These are phyloP conservation scores for Penicillium fuscoglaucum DNA, from an alignment of 2,329 filamentous ascomycete genomes.

Conservation along the genomic window DNA sequence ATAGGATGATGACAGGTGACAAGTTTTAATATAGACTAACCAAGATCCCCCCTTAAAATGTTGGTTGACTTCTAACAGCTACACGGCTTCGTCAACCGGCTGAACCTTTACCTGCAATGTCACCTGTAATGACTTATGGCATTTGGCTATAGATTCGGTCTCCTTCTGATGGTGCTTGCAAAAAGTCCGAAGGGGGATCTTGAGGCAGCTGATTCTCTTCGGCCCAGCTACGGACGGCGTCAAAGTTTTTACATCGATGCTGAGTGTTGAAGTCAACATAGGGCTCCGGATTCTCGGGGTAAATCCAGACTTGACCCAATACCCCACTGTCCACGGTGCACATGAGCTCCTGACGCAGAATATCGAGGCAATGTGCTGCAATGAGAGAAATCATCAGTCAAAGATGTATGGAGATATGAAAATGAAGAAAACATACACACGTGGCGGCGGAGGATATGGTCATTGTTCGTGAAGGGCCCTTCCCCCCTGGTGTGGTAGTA, in stretches of 20 bases:
- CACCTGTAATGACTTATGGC: slow-evolving; percentile 12
- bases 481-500: slow-evolving; percentile 55
- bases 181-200: slow-evolving; percentile 44
- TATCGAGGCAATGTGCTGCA: slow-evolving; percentile 60
- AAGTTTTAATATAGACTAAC: too few relatives aligned
- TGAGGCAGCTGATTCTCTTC: slow-evolving; percentile 53
- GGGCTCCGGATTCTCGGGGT: slow-evolving; percentile 46
- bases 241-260: slow-evolving; percentile 61
- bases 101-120: too few relatives aligned
- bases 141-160: slow-evolving; percentile 27
- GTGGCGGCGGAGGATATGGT: slow-evolving; percentile 56
- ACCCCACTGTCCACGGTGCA: slow-evolving; percentile 62
- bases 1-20: too few relatives aligned
- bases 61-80: too few relatives aligned
- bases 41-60: too few relatives aligned
- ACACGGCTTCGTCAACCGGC: too few relatives aligned
- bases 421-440: slow-evolving; percentile 50
- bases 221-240: slow-evolving; percentile 56
- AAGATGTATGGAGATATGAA: too few relatives aligned
- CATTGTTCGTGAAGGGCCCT: slow-evolving; percentile 58
- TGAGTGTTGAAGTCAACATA: slow-evolving; percentile 65
- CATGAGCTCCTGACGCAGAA: slow-evolving; percentile 60
- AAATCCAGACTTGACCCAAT: slow-evolving; percentile 62
- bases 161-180: slow-evolving; percentile 38
- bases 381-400: too few relatives aligned